Evolutionary conservation across 208 protist species (phyloP), one percentile per base, ranked within the genome.

Genomic region (Wallacemonas sp.): DNA sequence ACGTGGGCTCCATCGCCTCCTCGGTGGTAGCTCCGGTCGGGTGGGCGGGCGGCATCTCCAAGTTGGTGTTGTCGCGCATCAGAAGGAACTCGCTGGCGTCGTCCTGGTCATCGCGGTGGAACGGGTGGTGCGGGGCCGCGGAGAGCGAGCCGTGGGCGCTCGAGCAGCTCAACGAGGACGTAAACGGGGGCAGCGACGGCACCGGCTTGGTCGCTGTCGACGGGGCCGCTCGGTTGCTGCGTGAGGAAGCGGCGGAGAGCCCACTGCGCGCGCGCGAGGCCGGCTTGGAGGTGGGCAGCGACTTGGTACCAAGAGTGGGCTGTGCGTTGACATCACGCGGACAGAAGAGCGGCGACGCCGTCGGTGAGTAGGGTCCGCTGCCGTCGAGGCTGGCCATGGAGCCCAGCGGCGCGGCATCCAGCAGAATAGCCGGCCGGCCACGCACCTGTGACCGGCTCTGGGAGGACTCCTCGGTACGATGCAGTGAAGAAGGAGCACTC

Each of bases 391-490:
- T 23, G 25, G 31, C 49, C 18, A 62, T 45, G 65, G 74, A 31
- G n/a, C n/a, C n/a, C n/a, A n/a, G n/a, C n/a, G n/a, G n/a, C 61
- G 64, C 69, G 32, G 63, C 52, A 33, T 84, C 74, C 11, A 85
- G 68, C 11, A 70, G 69, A 14, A 85, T 79, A 22, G 79, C 79
- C 16, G 67, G 70, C 1, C 79, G 72, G 2, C 72, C 61, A 7
- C 61, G 75, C 4, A 70, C 66, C 63, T 80, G 74, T 8, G 78
- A 84, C 20, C 64, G 57, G 48, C 79, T 85, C 49, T 81, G 48
- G 33, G 73, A 79, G 7, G 67, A 41, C n/a, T 65, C 70, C 2
- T 67, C 72, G 26, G 76, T 65, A 3, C 42, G 38, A 22, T 70
- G 65, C 2, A 72, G 42, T 14, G 42, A 64, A 49, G 42, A 70